These are phyloP conservation scores for Talaromyces sp. DNA, from an alignment of 2,329 filamentous ascomycete genomes.

Conservation along the genomic window DNA sequence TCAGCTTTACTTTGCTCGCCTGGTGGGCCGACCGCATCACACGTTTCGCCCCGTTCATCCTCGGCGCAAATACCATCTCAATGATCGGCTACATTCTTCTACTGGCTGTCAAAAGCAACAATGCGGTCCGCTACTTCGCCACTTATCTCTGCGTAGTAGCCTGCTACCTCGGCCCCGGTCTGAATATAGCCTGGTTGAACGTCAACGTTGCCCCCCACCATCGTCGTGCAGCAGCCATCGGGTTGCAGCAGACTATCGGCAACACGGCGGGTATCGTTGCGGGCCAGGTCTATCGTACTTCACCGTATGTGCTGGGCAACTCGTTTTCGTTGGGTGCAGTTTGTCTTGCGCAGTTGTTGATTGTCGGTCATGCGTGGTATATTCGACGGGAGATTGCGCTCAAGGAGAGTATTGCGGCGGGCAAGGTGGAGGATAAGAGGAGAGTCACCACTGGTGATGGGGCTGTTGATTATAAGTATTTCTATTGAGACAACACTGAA, in stretches of 20 bases:
- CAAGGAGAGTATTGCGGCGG: slow-evolving; percentile 40
- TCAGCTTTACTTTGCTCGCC: slow-evolving; percentile 46
- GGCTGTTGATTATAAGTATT: slow-evolving; percentile 49
- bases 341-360: slow-evolving; percentile 35
- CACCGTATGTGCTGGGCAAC: slow-evolving; percentile 37
- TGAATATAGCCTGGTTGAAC: slow-evolving; percentile 48
- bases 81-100: slow-evolving; percentile 51
- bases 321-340: slow-evolving; percentile 37
- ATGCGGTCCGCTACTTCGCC: slow-evolving; percentile 50
- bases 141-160: slow-evolving; percentile 49
- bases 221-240: slow-evolving; percentile 47
- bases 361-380: slow-evolving; percentile 43
- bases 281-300: slow-evolving; percentile 44
- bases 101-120: slow-evolving; percentile 43
- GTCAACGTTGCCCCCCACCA: slow-evolving; percentile 49
- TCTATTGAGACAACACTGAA: slow-evolving; percentile 27
- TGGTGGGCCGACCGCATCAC: slow-evolving; percentile 46
- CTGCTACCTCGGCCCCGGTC: slow-evolving; percentile 48
- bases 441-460: slow-evolving; percentile 47
- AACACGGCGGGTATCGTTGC: slow-evolving; percentile 50
- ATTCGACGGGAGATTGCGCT: slow-evolving; percentile 40
- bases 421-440: slow-evolving; percentile 44
- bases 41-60: slow-evolving; percentile 34
- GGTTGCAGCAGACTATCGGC: slow-evolving; percentile 46
- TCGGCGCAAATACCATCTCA: slow-evolving; percentile 41